These are phyloP conservation scores for Flammula alnicola DNA, from an alignment of 1,284 basidiomycete species.

Conservation along the genomic window DNA sequence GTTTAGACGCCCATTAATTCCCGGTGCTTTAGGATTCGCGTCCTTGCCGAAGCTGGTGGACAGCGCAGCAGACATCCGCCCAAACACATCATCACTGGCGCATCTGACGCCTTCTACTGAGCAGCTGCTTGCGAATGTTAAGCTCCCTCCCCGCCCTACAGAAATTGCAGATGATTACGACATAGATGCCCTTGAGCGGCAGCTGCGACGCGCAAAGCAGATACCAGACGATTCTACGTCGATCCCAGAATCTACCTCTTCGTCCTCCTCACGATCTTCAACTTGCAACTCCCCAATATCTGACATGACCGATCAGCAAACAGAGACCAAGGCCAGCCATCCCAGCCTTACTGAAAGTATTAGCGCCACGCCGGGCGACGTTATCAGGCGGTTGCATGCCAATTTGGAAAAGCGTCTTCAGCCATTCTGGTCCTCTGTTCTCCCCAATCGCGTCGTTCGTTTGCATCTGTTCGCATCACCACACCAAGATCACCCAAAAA, in stretches of 20 bases:
- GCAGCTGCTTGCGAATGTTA: slow-evolving; percentile 44
- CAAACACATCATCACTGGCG: slow-evolving; percentile 25
- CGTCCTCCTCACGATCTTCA: slow-evolving; percentile 14
- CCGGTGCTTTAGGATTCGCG: slow-evolving; percentile 33
- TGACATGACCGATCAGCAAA: not conserved
- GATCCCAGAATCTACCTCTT: slow-evolving; percentile 15
- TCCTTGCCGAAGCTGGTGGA: slow-evolving; percentile 36
- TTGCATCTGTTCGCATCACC: slow-evolving; percentile 57
- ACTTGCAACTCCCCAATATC: slow-evolving; percentile 6
- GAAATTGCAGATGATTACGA: slow-evolving; percentile 68
- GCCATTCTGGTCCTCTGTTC: slow-evolving; percentile 77
- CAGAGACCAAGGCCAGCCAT: slow-evolving; percentile 8
- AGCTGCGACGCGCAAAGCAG: slow-evolving; percentile 40
- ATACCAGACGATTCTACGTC: slow-evolving; percentile 17
- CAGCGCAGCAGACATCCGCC: slow-evolving; percentile 22
- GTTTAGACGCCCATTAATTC: not conserved
- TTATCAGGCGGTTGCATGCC: slow-evolving; percentile 61
- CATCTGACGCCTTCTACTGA: slow-evolving; percentile 51
- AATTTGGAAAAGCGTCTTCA: slow-evolving; percentile 78
- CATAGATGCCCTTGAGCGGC: slow-evolving; percentile 51
- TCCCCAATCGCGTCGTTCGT: slow-evolving; percentile 62
- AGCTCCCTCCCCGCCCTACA: slow-evolving; percentile 61
- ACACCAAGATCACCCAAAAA: slow-evolving; percentile 21
- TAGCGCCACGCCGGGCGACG: slow-evolving; percentile 27
- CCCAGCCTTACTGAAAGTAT: slow-evolving; percentile 11